These are phyloP conservation scores for Staphylotrichum tortipilum DNA, from an alignment of 495 filamentous ascomycete genomes.

Conservation along the genomic window DNA sequence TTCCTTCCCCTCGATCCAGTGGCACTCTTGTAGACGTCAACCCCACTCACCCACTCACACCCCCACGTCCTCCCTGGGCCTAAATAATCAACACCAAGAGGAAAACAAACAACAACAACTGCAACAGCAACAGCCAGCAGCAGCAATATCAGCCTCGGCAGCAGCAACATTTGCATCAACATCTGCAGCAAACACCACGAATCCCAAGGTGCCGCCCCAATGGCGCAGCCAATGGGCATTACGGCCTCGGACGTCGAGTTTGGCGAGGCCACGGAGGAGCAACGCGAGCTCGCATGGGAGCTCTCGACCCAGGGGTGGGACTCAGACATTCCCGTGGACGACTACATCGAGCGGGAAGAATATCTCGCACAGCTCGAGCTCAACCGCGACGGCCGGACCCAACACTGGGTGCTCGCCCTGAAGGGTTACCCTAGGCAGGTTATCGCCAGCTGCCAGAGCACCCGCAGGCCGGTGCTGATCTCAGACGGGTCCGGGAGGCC, in stretches of 20 bases:
- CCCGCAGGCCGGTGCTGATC: conserved; percentile 61
- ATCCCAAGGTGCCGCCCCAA: too few relatives aligned
- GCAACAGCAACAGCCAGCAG: too few relatives aligned
- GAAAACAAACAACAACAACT: background rate
- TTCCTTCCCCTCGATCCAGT: too few relatives aligned
- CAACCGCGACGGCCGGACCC: conserved; percentile 51
- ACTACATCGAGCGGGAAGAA: conserved; percentile 60
- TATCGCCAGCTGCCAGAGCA: conserved; percentile 72
- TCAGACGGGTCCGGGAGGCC: conserved; percentile 11
- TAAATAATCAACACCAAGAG: too few relatives aligned
- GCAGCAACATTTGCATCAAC: too few relatives aligned
- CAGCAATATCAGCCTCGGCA: too few relatives aligned
- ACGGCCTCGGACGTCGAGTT: conserved; percentile 14
- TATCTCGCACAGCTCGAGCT: conserved; percentile 48
- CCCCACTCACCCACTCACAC: too few relatives aligned
- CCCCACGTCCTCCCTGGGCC: too few relatives aligned
- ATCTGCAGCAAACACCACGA: too few relatives aligned
- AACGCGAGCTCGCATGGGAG: conserved; percentile 15
- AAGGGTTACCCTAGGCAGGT: conserved; percentile 36
- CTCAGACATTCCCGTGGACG: conserved; percentile 29
- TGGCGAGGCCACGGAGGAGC: conserved; percentile 16
- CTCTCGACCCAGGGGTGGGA: conserved; percentile 16
- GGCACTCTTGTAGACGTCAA: too few relatives aligned
- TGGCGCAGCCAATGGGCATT: conserved; percentile 17
- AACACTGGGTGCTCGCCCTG: conserved; percentile 63